phyloP scores from a whole-genome alignment of 371 early-diverging fungal species.

The Dichotomocladium elegans region DNA sequence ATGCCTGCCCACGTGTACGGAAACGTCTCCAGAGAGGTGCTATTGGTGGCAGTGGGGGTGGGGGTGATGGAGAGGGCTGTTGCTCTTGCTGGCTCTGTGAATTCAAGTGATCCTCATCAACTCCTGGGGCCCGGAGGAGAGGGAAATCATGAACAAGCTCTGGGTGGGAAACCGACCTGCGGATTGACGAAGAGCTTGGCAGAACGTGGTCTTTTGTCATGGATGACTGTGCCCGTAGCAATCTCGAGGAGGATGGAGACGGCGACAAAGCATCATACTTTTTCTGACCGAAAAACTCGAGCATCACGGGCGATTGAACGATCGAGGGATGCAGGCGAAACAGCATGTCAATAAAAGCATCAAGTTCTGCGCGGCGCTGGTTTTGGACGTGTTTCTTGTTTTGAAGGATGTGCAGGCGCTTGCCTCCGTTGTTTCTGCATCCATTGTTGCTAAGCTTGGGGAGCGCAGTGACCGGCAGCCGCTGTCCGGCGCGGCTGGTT shows the following conservation, averaged over 20 bases:
- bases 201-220: neutral
- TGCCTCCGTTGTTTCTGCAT: slow-evolving; percentile 1
- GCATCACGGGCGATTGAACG: slow-evolving; percentile 19
- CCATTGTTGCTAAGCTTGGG: neutral
- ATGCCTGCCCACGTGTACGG: neutral
- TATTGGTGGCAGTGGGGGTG: slow-evolving; percentile 1
- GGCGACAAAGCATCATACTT: slow-evolving; percentile 11
- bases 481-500: slow-evolving; percentile 8
- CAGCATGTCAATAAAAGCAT: slow-evolving; percentile 17
- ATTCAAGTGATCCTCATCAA: slow-evolving; percentile 1
- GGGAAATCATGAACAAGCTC: neutral
- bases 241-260: slow-evolving; percentile 5
- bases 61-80: neutral
- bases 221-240: slow-evolving; percentile 8
- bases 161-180: slow-evolving; percentile 3
- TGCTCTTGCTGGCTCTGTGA: neutral
- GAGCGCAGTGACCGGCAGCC: neutral
- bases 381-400: slow-evolving; percentile 15
- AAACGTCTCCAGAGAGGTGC: slow-evolving; percentile 8
- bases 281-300: slow-evolving; percentile 29
- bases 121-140: too few relatives aligned
- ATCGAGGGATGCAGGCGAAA: slow-evolving; percentile 17
- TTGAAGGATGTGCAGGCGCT: slow-evolving; percentile 10
- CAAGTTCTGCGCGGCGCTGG: slow-evolving; percentile 21
- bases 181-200: neutral